Evolutionary conservation across 345 rosid genomes (phyloP), one percentile per base, ranked within the genome.

Genomic region (Isatis tinctoria): DNA sequence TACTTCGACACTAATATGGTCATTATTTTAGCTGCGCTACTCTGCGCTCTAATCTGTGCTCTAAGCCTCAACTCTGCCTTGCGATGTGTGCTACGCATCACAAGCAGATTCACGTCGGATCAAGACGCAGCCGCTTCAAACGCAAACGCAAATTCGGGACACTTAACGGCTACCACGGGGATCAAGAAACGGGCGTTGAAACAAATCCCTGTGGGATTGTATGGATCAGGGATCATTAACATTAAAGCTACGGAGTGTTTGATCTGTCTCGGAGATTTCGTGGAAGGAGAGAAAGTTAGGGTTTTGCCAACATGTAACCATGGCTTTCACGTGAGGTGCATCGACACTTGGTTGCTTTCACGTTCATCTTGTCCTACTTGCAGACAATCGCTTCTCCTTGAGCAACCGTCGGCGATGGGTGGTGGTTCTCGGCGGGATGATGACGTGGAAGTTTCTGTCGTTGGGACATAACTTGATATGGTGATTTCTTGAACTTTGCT

Each of bases 1-100:
- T 85, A 81, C 52, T 87, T 89, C 35, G 91, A 89, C 74, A 85
- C 91, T 35, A 89, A 87, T 82, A 87, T 89, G 91, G 91, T 89
- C 69, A 85, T 89, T 45, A 89, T 87, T 37, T 82, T 89, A 24
- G 88, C 91, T 27, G 91, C 90, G 56, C 61, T 89, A 66, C 83
- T 89, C 33, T 87, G 91, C 12, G 91, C 91, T 6, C 66, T 89
- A 54, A 84, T 89, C 30, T 85, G 90, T 65, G 91, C 91, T 57
- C 77, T 89, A 4, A 88, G 95, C 22, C 69, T 89, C 17, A 89
- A 89, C 64, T 85, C 90, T 2, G 87, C 85, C 6, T 82, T 87
- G 10, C 81, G 91, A 18, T 87, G 91, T 37, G 82, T 86, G 28
- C 74, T 87, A 48, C 81, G 90, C 22, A 80, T 88, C 49, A 83